phyloP scores from a whole-genome alignment of 2,329 filamentous ascomycete species.

The Cladosporium colombiae region DNA sequence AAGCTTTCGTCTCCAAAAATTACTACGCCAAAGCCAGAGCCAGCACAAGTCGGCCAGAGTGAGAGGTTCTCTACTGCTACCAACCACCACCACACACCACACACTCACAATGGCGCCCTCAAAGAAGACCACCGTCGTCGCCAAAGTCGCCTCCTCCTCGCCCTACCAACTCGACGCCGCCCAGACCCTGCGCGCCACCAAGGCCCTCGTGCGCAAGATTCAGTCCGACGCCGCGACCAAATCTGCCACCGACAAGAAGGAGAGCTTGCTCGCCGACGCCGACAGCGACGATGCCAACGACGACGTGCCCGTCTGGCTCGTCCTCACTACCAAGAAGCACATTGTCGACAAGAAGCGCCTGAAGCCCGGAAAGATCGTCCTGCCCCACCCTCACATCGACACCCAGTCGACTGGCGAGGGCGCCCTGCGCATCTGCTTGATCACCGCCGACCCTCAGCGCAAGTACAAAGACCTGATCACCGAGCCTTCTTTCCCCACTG shows the following conservation, averaged over 20 bases:
- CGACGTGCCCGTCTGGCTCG: slow-evolving; percentile 60
- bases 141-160: slow-evolving; percentile 34
- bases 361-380: slow-evolving; percentile 76
- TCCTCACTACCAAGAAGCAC: slow-evolving; percentile 66
- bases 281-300: slow-evolving; percentile 48
- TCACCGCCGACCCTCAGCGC: slow-evolving; percentile 79
- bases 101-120: slow-evolving; percentile 33
- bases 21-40: slow-evolving; percentile 1
- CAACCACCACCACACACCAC: slow-evolving; percentile 9
- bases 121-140: slow-evolving; percentile 33
- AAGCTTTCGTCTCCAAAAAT: slow-evolving; percentile 11
- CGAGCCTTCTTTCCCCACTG: slow-evolving; percentile 59
- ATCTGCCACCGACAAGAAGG: slow-evolving; percentile 52
- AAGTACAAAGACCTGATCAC: slow-evolving; percentile 87
- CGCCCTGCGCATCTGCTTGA: slow-evolving; percentile 74
- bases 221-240: slow-evolving; percentile 45
- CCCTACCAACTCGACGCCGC: slow-evolving; percentile 47
- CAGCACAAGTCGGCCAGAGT: slow-evolving; percentile 5
- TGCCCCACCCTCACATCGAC: slow-evolving; percentile 63
- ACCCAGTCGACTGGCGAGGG: slow-evolving; percentile 45
- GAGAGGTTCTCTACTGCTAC: not conserved
- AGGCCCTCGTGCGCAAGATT: slow-evolving; percentile 58
- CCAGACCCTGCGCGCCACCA: slow-evolving; percentile 60
- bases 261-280: slow-evolving; percentile 56
- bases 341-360: slow-evolving; percentile 72